Percentiles rank a stretch among this genome's conserved stretches.
Evolutionary conservation across 108 stramenopile species (phyloP).

Genomic region (Craspedostauros australis): DNA sequence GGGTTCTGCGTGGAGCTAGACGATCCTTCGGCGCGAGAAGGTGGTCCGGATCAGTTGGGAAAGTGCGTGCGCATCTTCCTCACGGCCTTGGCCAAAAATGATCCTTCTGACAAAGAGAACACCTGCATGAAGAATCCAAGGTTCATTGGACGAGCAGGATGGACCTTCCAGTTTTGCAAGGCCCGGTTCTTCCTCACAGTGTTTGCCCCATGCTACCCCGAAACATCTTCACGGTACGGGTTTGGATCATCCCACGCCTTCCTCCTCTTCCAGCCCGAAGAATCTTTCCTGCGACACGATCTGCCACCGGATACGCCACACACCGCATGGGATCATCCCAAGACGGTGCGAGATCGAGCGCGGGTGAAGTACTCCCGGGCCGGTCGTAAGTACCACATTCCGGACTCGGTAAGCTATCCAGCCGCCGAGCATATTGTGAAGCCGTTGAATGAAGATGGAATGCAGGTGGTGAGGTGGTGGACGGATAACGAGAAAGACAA

Average conservation of each 20-base stretch:
- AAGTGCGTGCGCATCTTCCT: not conserved
- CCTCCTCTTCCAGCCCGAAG: slow-evolving; percentile 1
- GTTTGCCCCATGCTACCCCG: slow-evolving; percentile 2
- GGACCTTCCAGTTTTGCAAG: not conserved
- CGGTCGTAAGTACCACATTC: not conserved
- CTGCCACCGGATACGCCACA: not conserved
- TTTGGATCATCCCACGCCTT: slow-evolving; percentile 3
- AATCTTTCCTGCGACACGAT: slow-evolving; percentile 2
- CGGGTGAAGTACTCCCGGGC: not conserved
- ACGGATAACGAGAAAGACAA: too few relatives aligned
- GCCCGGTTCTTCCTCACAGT: not conserved
- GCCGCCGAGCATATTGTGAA: slow-evolving; percentile 7
- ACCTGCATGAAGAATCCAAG: not conserved
- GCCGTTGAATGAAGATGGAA: slow-evolving; percentile 2
- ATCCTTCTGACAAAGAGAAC: not conserved
- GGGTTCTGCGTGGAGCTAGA: slow-evolving; percentile 4
- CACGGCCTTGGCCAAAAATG: not conserved
- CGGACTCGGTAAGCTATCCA: not conserved
- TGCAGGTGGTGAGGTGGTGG: not conserved
- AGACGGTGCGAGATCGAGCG: not conserved
- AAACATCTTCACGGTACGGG: not conserved
- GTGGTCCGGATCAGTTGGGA: not conserved
- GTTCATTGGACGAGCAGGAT: slow-evolving; percentile 2
- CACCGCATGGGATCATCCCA: not conserved
- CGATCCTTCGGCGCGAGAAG: not conserved